Percentiles rank a stretch among this genome's conserved stretches.
phyloP scores from a whole-genome alignment of 164 flowering plant species.

The Chimonanthus salicifolius region DNA sequence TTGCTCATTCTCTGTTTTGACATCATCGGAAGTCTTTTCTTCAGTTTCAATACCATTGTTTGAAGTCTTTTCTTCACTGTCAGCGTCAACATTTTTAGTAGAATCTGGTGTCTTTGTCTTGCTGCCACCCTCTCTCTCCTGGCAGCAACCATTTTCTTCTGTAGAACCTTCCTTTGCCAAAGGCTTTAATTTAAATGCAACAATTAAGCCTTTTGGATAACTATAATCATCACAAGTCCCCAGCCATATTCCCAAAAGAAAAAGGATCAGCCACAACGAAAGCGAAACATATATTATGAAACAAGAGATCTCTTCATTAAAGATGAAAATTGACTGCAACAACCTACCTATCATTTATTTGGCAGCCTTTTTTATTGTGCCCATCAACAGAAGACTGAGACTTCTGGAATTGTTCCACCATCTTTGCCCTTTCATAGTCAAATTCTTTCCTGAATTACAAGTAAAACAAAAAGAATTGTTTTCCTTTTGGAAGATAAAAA shows the following conservation, averaged over 20 bases:
- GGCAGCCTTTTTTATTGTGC: conserved; percentile 30
- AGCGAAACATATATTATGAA: neutral
- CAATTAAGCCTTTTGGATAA: conserved; percentile 86
- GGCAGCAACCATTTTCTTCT: conserved; percentile 24
- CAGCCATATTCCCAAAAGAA: neutral
- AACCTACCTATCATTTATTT: conserved; percentile 43
- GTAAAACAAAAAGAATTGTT: too few relatives aligned
- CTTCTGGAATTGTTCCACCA: conserved; percentile 38
- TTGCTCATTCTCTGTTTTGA: conserved; percentile 19
- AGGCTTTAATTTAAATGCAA: conserved; percentile 66
- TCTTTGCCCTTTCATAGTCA: conserved; percentile 56
- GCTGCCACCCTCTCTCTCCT: conserved; percentile 17
- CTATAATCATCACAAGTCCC: conserved; percentile 30
- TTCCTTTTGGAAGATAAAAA: too few relatives aligned
- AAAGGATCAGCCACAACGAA: neutral
- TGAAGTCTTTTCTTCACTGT: conserved; percentile 19
- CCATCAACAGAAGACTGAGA: conserved; percentile 20
- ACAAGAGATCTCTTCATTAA: neutral
- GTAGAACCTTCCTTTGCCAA: conserved; percentile 25
- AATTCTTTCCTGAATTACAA: conserved; percentile 58
- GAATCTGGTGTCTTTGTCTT: conserved; percentile 18
- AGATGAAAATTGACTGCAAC: neutral
- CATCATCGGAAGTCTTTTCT: conserved; percentile 18
- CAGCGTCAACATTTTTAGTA: conserved; percentile 17
- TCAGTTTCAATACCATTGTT: conserved; percentile 20